Evolutionary conservation across 2,329 filamentous ascomycete genomes (phyloP).

Genomic region (Cercospora sp.): DNA sequence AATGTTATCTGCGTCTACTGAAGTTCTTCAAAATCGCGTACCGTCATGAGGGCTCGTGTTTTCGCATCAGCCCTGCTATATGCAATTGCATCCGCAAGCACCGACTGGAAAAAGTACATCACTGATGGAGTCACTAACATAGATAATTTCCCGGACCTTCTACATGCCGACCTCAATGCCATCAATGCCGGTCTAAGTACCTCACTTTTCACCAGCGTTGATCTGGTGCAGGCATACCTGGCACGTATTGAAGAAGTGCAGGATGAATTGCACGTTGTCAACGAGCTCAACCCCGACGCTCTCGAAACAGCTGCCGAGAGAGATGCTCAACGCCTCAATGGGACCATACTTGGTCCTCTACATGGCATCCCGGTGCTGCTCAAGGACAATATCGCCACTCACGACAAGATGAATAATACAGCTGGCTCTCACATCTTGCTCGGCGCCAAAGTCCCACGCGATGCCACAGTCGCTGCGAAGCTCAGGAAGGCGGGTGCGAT

Average conservation of each 20-base stretch:
- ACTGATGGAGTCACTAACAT: neutral
- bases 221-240: slow-evolving; percentile 10
- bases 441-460: slow-evolving; percentile 18
- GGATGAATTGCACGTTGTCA: slow-evolving; percentile 12
- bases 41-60: neutral
- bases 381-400: slow-evolving; percentile 36
- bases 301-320: slow-evolving; percentile 37
- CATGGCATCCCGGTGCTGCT: slow-evolving; percentile 47
- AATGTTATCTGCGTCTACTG: neutral
- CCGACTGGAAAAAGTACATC: neutral
- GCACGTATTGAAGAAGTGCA: slow-evolving; percentile 11
- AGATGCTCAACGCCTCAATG: slow-evolving; percentile 42
- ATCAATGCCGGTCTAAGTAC: slow-evolving; percentile 52
- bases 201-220: slow-evolving; percentile 35
- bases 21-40: neutral
- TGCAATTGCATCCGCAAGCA: neutral
- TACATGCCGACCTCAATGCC: slow-evolving; percentile 56
- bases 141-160: slow-evolving; percentile 43
- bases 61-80: neutral
- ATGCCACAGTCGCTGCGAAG: slow-evolving; percentile 20
- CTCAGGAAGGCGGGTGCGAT: slow-evolving; percentile 22
- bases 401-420: slow-evolving; percentile 22
- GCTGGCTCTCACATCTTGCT: slow-evolving; percentile 21
- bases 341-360: slow-evolving; percentile 40
- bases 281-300: slow-evolving; percentile 18